Evolutionary conservation across 345 rosid genomes (phyloP).

Genomic region (Kandelia obovata): DNA sequence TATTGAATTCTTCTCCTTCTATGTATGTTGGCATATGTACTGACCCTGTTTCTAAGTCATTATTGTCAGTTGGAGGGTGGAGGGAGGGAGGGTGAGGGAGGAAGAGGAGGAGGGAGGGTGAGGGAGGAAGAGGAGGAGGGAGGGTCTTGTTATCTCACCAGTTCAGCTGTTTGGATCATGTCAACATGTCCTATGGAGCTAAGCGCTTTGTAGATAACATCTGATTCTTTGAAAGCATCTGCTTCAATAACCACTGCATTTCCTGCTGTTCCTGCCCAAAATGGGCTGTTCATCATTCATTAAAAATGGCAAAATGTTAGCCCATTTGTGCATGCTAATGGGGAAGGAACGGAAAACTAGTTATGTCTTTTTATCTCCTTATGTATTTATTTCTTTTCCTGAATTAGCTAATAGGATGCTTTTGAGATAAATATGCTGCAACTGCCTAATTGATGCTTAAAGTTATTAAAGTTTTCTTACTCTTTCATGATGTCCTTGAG

Average conservation of each 20-base stretch:
- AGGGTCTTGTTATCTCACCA: slow-evolving; percentile 37
- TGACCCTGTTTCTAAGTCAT: too few relatives aligned
- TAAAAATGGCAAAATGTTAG: neutral
- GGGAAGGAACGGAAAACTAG: too few relatives aligned
- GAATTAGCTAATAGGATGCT: too few relatives aligned
- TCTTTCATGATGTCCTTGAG: slow-evolving; percentile 77
- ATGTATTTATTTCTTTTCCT: neutral
- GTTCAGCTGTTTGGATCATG: slow-evolving; percentile 81
- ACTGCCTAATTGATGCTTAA: neutral
- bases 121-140: neutral
- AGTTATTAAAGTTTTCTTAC: slow-evolving; percentile 26
- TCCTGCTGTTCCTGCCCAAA: slow-evolving; percentile 71
- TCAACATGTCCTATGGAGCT: slow-evolving; percentile 71
- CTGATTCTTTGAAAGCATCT: slow-evolving; percentile 92
- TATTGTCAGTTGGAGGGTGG: too few relatives aligned
- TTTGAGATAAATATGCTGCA: too few relatives aligned
- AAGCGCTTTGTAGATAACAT: slow-evolving; percentile 79
- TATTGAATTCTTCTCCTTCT: too few relatives aligned
- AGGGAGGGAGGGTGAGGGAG: neutral
- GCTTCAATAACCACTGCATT: slow-evolving; percentile 90
- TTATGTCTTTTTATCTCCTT: neutral
- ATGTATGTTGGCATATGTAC: too few relatives aligned
- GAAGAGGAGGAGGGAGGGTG: neutral
- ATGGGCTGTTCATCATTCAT: slow-evolving; percentile 46
- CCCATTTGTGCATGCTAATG: neutral